Evolutionary conservation across 768 basidiomycete species (phyloP), one percentile per base, ranked within the genome.

Genomic region (Paxillus rubicundulus): DNA sequence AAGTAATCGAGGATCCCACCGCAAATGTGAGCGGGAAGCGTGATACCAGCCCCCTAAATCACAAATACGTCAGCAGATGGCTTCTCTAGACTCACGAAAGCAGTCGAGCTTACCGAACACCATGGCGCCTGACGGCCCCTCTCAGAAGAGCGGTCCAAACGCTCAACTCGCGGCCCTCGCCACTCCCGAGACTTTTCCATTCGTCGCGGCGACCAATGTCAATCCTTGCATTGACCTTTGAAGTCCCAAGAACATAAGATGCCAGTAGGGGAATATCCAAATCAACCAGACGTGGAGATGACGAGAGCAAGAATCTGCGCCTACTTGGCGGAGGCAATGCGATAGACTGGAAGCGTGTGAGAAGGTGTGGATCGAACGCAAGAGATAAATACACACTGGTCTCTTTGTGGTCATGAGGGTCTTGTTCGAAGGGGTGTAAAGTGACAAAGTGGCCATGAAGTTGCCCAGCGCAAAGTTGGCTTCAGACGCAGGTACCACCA

Each of bases 381-480:
- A 21, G 1, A 32, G 13, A 16, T 42, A 30, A 34, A 17, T 14
- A 77, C 86, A 62, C 62, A 92, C 90, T 10, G 90, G 81, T 55
- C 81, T 77, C 54, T 88, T 84, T 50, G 81, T 73, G 14, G 75
- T 70, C 4, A 72, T 68, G 21, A 93, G 70, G 6, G 88, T 86
- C 60, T 77, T 80, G 66, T 91, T 91, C 16, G 77, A 75, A 27
- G 74, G 59, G 0, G 84, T 83, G 3, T 72, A 74, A 24, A 93
- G 69, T 1, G 77, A 82, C 33, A 92, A 64, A 40, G 75, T 78
- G 5, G 82, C 73, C 91, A 93, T 93, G 68, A 92, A 93, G 66
- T 93, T 93, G 38, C 91, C 91, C 3, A 93, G 80, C 4, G 74
- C 83, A 60, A 80, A 73, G 70, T 90, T 92, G 18, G 83, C 68